Conservation (phyloP, 306 rosid species). For the Begonia peltatifolia region DNA sequence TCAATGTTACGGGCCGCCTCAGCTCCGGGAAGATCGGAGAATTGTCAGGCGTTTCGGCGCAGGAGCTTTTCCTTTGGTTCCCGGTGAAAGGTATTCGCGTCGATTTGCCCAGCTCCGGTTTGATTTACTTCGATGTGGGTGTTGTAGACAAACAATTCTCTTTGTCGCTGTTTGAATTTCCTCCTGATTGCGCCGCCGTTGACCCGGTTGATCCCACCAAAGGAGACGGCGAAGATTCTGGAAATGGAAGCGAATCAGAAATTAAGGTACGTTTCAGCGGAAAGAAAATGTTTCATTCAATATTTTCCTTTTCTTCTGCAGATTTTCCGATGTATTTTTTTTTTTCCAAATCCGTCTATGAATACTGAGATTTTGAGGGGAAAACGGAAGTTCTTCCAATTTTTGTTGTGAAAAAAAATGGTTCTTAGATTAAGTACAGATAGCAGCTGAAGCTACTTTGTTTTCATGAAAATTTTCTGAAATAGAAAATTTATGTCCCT, state of each 20-base stretch:
- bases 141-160: slow-evolving; percentile 89
- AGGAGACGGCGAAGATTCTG: background rate
- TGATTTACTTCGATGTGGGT: slow-evolving; percentile 76
- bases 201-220: slow-evolving; percentile 18
- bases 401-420: too few relatives aligned
- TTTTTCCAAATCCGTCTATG: too few relatives aligned
- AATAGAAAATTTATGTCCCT: too few relatives aligned
- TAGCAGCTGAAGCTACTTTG: too few relatives aligned
- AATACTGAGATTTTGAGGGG: too few relatives aligned
- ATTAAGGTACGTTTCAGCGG: slow-evolving; percentile 7
- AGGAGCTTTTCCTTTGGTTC: slow-evolving; percentile 82
- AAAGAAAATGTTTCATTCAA: too few relatives aligned
- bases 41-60: slow-evolving; percentile 63
- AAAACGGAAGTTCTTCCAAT: too few relatives aligned
- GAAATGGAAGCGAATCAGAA: background rate
- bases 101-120: slow-evolving; percentile 59
- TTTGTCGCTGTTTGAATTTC: slow-evolving; percentile 54
- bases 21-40: slow-evolving; percentile 42
- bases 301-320: too few relatives aligned
- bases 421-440: too few relatives aligned
- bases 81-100: slow-evolving; percentile 74
- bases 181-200: slow-evolving; percentile 49
- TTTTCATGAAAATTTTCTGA: too few relatives aligned
- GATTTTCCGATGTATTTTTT: too few relatives aligned
- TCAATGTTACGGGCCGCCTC: slow-evolving; percentile 47